Percentiles rank a stretch among this genome's conserved stretches.
Evolutionary conservation across 2,329 filamentous ascomycete genomes (phyloP).

Genomic region (Penicillium sp.): DNA sequence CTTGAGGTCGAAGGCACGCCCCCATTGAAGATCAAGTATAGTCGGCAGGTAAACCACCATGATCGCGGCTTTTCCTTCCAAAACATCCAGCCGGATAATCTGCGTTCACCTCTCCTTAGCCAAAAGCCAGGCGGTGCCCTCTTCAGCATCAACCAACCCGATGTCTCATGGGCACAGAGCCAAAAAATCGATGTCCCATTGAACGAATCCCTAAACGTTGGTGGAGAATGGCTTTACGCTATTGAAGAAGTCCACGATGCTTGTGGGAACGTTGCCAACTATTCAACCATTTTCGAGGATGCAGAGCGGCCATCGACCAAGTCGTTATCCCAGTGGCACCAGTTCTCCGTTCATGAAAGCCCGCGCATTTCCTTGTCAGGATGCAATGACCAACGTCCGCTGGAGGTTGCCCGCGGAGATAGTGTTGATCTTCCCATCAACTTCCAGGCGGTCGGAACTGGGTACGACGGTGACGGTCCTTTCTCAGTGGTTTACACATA

Average conservation of each 20-base stretch:
- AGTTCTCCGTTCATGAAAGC: slow-evolving; percentile 82
- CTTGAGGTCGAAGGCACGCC: slow-evolving; percentile 85
- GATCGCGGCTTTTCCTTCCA: slow-evolving; percentile 87
- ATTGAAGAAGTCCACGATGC: slow-evolving; percentile 91
- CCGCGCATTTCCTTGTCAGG: slow-evolving; percentile 70
- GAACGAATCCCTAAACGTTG: slow-evolving; percentile 80
- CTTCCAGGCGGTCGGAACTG: slow-evolving; percentile 63
- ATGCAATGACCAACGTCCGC: slow-evolving; percentile 75
- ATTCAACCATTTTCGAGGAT: slow-evolving; percentile 64
- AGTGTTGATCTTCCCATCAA: slow-evolving; percentile 67
- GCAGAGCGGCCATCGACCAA: slow-evolving; percentile 60
- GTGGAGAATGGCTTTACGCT: slow-evolving; percentile 83
- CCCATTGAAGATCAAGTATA: slow-evolving; percentile 89
- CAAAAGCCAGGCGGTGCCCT: slow-evolving; percentile 59
- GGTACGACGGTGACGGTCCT: slow-evolving; percentile 59
- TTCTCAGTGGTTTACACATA: slow-evolving; percentile 81
- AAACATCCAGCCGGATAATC: slow-evolving; percentile 86
- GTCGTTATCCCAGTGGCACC: slow-evolving; percentile 66
- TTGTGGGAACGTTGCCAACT: slow-evolving; percentile 81
- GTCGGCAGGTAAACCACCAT: slow-evolving; percentile 78
- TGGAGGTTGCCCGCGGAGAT: slow-evolving; percentile 78
- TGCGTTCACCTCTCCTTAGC: slow-evolving; percentile 72
- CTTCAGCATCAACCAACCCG: slow-evolving; percentile 51
- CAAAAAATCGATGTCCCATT: slow-evolving; percentile 76
- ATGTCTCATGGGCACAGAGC: slow-evolving; percentile 74